Evolutionary conservation across 257 asterid genomes (phyloP), one percentile per base, ranked within the genome.

Genomic region (Solanum microdontum): DNA sequence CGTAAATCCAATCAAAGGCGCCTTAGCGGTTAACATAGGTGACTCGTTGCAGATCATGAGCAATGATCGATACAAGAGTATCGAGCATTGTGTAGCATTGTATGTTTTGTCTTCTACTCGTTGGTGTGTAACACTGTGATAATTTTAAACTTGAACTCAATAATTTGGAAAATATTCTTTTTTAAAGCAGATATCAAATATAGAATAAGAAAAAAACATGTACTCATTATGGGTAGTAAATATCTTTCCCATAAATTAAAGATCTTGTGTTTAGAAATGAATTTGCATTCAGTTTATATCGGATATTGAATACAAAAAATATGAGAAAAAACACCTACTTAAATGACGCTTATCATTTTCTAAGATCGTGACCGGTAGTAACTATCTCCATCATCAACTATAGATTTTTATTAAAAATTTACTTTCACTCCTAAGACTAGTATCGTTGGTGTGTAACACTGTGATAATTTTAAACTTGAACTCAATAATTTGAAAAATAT

Each of bases 41-140:
- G 93, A 93, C 48, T 86, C 87, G 10, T 73, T 94, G 23, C 93
- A 94, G 43, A 93, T 93, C n/a, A 90, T 92, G 89, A 92, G 94
- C 93, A 91, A 92, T 28, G 92, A 89, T 43, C 89, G 87, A 13
- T 93, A 93, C 39, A 93, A 88, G 91, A 93, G 95, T 90, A 84
- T 90, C 15, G 96, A 92, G 93, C 96, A 93, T 66, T 91, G 93
- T 7, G 95, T 90, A 76, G 77, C 74, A 62, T 62, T 66, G 33
- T 24, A 66, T 2, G 34, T 24, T 66, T 24, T 24, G 11, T 5
- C 17, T 66, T 66, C 17, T 2, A 3, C 24, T 66, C 2, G 8
- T 24, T 66, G 19, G 13, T 24, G 19, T 68, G 34, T 26, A 15
- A 5, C 74, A 24, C 15, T 24, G 13, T 12, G 64, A 55, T 17